Evolutionary conservation across 345 rosid genomes (phyloP).

Genomic region (Heritiera fomes): DNA sequence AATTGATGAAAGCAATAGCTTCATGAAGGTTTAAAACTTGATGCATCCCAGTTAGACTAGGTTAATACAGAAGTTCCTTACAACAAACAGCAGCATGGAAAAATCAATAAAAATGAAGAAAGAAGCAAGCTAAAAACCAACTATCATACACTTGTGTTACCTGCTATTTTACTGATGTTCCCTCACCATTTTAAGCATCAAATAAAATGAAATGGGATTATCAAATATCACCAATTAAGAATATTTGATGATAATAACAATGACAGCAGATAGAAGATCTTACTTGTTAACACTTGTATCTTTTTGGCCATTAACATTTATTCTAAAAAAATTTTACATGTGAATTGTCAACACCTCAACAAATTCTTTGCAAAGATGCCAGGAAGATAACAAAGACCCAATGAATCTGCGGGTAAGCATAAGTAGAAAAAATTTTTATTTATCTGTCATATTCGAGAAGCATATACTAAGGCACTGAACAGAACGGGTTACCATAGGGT

Average conservation of each 20-base stretch:
- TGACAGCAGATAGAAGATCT: neutral
- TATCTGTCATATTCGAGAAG: neutral
- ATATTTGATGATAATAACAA: neutral
- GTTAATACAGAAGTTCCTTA: neutral
- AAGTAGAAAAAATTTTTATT: neutral
- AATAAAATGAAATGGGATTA: neutral
- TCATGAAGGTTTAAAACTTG: neutral
- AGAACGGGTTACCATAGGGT: neutral
- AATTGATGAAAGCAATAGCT: neutral
- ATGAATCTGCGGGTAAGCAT: neutral
- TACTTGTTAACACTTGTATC: neutral
- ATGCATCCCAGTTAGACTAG: neutral
- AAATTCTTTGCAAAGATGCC: neutral
- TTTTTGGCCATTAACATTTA: neutral
- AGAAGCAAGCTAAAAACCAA: neutral
- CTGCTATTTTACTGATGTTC: neutral
- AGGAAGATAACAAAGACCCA: neutral
- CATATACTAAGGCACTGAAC: neutral
- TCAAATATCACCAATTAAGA: neutral
- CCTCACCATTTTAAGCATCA: neutral
- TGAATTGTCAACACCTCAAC: neutral
- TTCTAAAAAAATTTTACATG: neutral
- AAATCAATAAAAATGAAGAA: neutral
- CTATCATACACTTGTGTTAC: neutral
- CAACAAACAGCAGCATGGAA: neutral